Percentiles rank a stretch among this genome's conserved stretches.
phyloP scores from a whole-genome alignment of 768 basidiomycete species.

The Rhizopogon sp. region DNA sequence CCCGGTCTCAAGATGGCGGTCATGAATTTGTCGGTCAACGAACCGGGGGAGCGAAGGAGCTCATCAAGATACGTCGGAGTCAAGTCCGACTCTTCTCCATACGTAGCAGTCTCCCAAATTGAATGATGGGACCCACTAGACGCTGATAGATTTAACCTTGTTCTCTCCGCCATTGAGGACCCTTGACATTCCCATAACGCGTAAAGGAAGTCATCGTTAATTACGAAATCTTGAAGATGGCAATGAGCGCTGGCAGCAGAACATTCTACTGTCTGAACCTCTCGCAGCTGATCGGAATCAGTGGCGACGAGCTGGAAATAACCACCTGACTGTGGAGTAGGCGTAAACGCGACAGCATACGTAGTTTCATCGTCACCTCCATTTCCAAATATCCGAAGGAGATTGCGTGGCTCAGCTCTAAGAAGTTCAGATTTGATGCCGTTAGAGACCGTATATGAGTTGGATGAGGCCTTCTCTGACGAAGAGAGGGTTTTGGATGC shows the following conservation, averaged over 20 bases:
- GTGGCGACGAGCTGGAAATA: constrained; percentile 66
- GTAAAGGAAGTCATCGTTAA: constrained; percentile 48
- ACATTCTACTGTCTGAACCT: constrained; percentile 54
- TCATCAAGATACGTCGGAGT: constrained; percentile 89
- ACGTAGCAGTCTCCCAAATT: constrained; percentile 52
- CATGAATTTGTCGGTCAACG: constrained; percentile 75
- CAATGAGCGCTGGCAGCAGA: constrained; percentile 58
- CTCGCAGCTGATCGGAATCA: constrained; percentile 52
- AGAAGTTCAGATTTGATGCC: constrained; percentile 43
- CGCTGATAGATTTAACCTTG: constrained; percentile 38
- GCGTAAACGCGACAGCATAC: constrained; percentile 68
- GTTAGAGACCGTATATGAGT: constrained; percentile 15
- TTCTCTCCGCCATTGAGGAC: constrained; percentile 61
- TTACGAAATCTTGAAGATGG: constrained; percentile 75
- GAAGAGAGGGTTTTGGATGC: constrained; percentile 51
- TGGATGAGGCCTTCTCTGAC: constrained; percentile 26
- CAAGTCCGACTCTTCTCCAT: constrained; percentile 69
- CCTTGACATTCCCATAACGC: constrained; percentile 82
- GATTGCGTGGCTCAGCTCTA: constrained; percentile 54
- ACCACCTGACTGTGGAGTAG: constrained; percentile 71
- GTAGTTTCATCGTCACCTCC: constrained; percentile 44
- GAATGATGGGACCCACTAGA: constrained; percentile 22
- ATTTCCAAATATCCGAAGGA: constrained; percentile 59
- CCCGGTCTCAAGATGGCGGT: constrained; percentile 83
- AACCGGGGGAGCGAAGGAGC: constrained; percentile 63